A percentile compares a stretch with the other conserved stretches of the same genome.
Evolutionary conservation across 1,284 basidiomycete species (phyloP).

Genomic region (Gomphus bonarii): DNA sequence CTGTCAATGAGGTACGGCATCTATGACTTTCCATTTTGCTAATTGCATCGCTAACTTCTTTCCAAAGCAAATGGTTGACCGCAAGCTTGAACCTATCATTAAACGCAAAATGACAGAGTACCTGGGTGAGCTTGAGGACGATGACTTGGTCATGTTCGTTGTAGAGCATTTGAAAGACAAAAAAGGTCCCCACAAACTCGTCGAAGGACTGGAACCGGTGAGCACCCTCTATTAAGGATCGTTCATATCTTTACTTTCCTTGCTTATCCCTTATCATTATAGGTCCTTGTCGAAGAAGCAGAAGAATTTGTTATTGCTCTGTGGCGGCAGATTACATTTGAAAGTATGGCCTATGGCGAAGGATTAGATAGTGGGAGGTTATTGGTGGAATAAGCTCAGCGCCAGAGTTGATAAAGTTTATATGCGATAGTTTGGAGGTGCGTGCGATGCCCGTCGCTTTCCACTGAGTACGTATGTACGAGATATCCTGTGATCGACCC

Average conservation of each 20-base stretch:
- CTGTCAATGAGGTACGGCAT: constrained; percentile 65
- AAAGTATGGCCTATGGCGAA: constrained; percentile 81
- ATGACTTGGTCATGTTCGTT: constrained; percentile 84
- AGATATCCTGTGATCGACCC: constrained; percentile 3
- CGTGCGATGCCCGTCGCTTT: not conserved
- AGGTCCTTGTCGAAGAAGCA: constrained; percentile 88
- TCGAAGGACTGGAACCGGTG: constrained; percentile 83
- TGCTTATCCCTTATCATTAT: not conserved
- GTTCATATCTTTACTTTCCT: not conserved
- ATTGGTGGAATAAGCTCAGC: constrained; percentile 47
- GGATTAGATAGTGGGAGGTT: constrained; percentile 70
- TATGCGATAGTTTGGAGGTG: constrained; percentile 1
- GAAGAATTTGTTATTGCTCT: constrained; percentile 60
- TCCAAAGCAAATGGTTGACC: constrained; percentile 58
- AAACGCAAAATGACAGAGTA: constrained; percentile 74
- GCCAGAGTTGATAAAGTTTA: not conserved
- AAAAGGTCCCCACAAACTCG: constrained; percentile 69
- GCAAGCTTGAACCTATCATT: constrained; percentile 73
- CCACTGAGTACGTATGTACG: constrained; percentile 7
- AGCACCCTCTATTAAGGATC: constrained; percentile 24
- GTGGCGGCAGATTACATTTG: constrained; percentile 86
- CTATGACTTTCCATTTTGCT: not conserved
- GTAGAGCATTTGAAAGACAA: constrained; percentile 81
- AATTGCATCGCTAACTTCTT: not conserved
- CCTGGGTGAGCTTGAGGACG: constrained; percentile 79